These are phyloP conservation scores for Botrytis aclada DNA, from an alignment of 2,329 filamentous ascomycete genomes.

Conservation along the genomic window DNA sequence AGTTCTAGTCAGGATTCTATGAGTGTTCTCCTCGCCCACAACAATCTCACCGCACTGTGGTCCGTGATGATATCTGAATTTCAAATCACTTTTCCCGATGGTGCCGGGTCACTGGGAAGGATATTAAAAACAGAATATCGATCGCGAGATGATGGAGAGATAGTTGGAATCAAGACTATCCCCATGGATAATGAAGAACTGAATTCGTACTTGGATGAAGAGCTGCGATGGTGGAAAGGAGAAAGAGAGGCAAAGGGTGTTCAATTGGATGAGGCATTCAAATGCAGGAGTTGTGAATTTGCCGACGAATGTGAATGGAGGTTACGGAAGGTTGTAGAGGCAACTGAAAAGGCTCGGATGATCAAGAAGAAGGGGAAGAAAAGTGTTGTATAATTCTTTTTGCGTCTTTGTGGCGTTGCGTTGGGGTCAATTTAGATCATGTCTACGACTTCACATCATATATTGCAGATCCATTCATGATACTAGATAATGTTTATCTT, in stretches of 20 bases:
- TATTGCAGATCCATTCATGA: background rate
- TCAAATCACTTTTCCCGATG: conserved; percentile 45
- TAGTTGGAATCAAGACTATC: conserved; percentile 60
- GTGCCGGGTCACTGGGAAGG: conserved; percentile 51
- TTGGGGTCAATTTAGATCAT: background rate
- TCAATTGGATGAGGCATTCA: conserved; percentile 79
- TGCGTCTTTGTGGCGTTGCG: background rate
- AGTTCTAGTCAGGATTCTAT: conserved; percentile 33
- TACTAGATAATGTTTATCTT: background rate
- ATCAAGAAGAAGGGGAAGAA: conserved; percentile 22
- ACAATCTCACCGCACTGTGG: conserved; percentile 60
- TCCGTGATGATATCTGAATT: conserved; percentile 60
- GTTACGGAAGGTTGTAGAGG: conserved; percentile 62
- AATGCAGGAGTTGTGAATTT: conserved; percentile 84
- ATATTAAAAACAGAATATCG: conserved; percentile 58
- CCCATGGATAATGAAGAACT: conserved; percentile 63
- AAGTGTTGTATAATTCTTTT: background rate
- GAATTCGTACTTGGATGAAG: conserved; percentile 62
- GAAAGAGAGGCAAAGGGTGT: conserved; percentile 71
- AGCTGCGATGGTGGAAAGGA: conserved; percentile 88
- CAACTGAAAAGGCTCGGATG: conserved; percentile 32
- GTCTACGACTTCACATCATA: background rate
- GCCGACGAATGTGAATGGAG: conserved; percentile 76
- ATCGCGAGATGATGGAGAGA: conserved; percentile 43
- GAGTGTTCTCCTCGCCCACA: conserved; percentile 52